Evolutionary conservation across 495 filamentous ascomycete genomes (phyloP), one percentile per base, ranked within the genome.

Genomic region (Wilcoxina mikolae): DNA sequence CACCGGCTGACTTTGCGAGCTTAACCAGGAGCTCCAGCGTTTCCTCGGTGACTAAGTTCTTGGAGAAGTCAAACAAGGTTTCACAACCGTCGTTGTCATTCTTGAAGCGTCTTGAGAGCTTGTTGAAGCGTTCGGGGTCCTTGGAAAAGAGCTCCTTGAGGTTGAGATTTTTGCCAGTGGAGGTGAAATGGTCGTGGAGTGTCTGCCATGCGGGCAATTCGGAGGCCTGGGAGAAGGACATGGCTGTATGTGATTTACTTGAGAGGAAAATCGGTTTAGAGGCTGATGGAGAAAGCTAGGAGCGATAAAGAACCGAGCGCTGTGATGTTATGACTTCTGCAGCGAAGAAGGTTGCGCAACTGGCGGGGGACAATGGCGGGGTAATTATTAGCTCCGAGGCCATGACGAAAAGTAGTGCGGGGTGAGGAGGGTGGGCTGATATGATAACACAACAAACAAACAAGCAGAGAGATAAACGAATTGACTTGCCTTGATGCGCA

Each of bases 51-150:
- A 98, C 70, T 70, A 96, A 87, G 76, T 98, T 98, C 80, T 98
- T 98, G 73, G 83, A 89, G 77, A 95, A 98, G 71, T 98, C 91
- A 69, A 96, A 98, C 31, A 96, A 77, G 67, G 87, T 90, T 57
- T 95, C 86, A 51, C 69, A 72, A 53, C 65, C 70, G 67, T 88
- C 84, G 26, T 79, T 80, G 29, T 76, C 73, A 69, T 94, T 93
- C 43, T 76, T 69, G 73, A 98, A 93, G 61, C 75, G 83, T 64
- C 80, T 83, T 68, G 80, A 84, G 72, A 95, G 84, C 73, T 90
- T 94, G 65, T 84, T 66, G 75, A 95, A 96, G 58, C 93, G 87
- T 65, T 80, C 60, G 35, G 87, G 83, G 68, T 98, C 89, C 66
- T 85, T 79, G 67, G 83, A 74, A 73, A 98, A 98, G 67, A 82